A percentile compares a stretch with the other conserved stretches of the same genome.
phyloP scores from a whole-genome alignment of 108 stramenopile species.

The Nannochloropsis salina region DNA sequence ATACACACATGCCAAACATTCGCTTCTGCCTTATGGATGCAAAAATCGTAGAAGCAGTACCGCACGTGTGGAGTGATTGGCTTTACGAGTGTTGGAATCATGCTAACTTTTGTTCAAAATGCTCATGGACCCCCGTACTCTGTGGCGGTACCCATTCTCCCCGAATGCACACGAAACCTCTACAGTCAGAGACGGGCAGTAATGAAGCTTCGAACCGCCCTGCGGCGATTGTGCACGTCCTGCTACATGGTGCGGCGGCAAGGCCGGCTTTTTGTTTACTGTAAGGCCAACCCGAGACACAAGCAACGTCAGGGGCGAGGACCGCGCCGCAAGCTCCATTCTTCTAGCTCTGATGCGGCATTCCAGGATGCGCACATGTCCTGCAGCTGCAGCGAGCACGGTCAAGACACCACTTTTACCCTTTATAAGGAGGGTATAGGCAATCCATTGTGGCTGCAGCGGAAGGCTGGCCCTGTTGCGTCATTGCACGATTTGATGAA shows the following conservation, averaged over 20 bases:
- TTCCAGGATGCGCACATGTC: not conserved
- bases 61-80: no score
- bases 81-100: no score
- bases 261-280: slow-evolving; percentile 35
- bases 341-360: not conserved
- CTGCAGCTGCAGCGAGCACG: not conserved
- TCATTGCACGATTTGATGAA: not conserved
- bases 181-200: no score
- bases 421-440: not conserved
- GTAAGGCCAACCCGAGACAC: slow-evolving; percentile 46
- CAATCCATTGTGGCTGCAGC: not conserved
- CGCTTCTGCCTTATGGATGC: no score
- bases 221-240: slow-evolving; percentile 38
- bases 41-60: no score
- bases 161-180: no score
- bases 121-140: no score
- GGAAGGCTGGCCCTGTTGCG: not conserved
- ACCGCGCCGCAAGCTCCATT: not conserved
- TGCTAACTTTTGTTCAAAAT: no score
- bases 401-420: not conserved
- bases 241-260: slow-evolving; percentile 49
- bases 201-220: slow-evolving; percentile 46
- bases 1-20: no score
- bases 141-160: no score
- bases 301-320: slow-evolving; percentile 51